These are phyloP conservation scores for Dissophora globulifera DNA, from an alignment of 192 early-diverging fungal genomes.

Conservation along the genomic window DNA sequence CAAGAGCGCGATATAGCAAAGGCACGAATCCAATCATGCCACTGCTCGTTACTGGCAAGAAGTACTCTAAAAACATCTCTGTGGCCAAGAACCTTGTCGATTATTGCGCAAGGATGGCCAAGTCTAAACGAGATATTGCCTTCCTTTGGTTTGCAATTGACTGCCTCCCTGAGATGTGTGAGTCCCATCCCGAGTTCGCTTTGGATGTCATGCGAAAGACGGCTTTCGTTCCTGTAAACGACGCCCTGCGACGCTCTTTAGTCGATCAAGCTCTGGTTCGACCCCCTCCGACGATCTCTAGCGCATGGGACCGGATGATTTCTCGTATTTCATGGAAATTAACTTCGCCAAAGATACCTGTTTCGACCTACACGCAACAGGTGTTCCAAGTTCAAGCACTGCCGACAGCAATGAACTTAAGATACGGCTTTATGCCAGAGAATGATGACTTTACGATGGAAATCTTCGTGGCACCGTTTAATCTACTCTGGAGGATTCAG, in stretches of 20 bases:
- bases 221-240: not conserved
- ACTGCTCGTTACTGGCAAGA: not conserved
- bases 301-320: not conserved
- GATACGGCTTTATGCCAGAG: too few species aligned
- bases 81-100: not conserved
- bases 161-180: not conserved
- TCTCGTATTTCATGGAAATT: too few species aligned
- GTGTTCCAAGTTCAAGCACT: too few species aligned
- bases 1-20: not conserved
- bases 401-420: too few species aligned
- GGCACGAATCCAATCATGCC: not conserved
- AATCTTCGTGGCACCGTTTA: slow-evolving; percentile 20
- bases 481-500: slow-evolving; percentile 7
- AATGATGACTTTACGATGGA: not conserved
- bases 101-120: not conserved
- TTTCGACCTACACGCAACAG: too few species aligned
- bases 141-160: not conserved
- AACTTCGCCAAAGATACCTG: too few species aligned
- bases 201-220: not conserved
- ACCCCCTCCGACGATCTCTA: not conserved
- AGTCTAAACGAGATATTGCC: not conserved
- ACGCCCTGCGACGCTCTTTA: not conserved
- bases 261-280: not conserved
- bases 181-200: not conserved
- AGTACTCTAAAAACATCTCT: not conserved